A percentile compares a stretch with the other conserved stretches of the same genome.
phyloP scores from a whole-genome alignment of 805 yeast genomes.

The Hanseniaspora vineae region DNA sequence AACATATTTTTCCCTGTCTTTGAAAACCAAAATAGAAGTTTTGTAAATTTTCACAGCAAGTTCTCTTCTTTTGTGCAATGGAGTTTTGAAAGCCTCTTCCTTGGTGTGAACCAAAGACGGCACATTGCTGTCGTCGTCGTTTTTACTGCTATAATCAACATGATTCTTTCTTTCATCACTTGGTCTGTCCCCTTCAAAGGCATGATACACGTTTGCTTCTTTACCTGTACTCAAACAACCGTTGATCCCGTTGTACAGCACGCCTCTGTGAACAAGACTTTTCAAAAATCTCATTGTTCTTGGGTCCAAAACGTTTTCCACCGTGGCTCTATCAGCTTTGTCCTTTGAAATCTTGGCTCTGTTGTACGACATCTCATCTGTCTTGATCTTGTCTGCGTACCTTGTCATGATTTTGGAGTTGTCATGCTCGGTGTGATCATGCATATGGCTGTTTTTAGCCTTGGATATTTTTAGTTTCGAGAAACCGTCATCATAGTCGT shows the following conservation, averaged over 20 bases:
- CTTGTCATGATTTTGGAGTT: constrained; percentile 43
- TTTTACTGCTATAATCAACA: no score
- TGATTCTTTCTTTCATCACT: constrained; percentile 7
- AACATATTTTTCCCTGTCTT: constrained; percentile 90
- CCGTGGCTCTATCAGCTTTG: constrained; percentile 89
- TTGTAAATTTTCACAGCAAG: constrained; percentile 89
- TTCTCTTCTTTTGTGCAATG: constrained; percentile 28
- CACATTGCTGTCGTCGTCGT: no score
- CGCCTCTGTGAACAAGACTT: constrained; percentile 71
- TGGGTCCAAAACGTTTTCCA: constrained; percentile 93
- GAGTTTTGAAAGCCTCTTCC: background rate
- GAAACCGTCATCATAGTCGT: background rate
- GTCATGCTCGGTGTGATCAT: constrained; percentile 18
- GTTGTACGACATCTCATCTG: constrained; percentile 42
- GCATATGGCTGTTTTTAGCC: background rate
- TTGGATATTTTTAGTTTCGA: background rate
- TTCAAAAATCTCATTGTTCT: constrained; percentile 75
- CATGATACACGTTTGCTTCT: constrained; percentile 97
- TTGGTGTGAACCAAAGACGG: no score
- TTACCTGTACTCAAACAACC: constrained; percentile 96
- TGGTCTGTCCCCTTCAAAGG: constrained; percentile 27
- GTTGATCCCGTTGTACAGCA: constrained; percentile 61
- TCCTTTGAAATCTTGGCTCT: constrained; percentile 57
- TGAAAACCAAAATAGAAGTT: constrained; percentile 92
- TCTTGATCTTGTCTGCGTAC: constrained; percentile 51